Conservation (phyloP, 306 rosid genomes). For the Castanopsis chinensis region DNA sequence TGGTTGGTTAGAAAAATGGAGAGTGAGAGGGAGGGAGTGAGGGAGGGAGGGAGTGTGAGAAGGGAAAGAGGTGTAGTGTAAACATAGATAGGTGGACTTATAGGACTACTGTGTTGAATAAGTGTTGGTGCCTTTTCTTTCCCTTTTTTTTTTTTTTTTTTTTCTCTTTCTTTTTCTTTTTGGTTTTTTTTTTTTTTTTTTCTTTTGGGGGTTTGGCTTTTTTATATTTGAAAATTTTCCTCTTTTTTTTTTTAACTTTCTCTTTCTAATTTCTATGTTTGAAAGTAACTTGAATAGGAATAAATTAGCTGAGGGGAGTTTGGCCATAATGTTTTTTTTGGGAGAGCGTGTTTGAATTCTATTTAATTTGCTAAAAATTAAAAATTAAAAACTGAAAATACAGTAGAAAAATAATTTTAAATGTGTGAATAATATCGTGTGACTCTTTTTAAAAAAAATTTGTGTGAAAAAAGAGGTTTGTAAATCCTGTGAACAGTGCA, state of each 20-base stretch:
- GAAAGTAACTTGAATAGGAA: not conserved
- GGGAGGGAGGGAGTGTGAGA: not conserved
- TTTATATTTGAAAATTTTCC: not conserved
- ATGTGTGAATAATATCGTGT: too few relatives aligned
- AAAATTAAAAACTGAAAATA: too few relatives aligned
- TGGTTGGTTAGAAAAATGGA: not conserved
- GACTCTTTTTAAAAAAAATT: too few relatives aligned
- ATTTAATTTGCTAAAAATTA: too few relatives aligned
- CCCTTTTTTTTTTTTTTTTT: not conserved
- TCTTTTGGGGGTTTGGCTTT: not conserved
- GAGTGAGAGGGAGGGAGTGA: not conserved
- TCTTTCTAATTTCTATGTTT: not conserved
- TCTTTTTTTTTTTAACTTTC: not conserved
- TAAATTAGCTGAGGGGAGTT: not conserved
- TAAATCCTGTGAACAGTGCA: too few relatives aligned
- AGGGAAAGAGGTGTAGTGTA: not conserved
- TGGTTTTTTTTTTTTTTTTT: not conserved
- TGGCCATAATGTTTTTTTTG: too few relatives aligned
- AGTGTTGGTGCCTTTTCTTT: not conserved
- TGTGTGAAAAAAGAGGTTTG: too few relatives aligned
- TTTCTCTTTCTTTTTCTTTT: not conserved
- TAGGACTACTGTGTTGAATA: too few relatives aligned
- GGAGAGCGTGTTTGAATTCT: too few relatives aligned
- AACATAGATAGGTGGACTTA: not conserved
- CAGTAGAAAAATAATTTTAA: too few relatives aligned